Base-by-base conservation (phyloP, 2,329 filamentous ascomycete genomes). In the Colletotrichum melonis region DNA sequence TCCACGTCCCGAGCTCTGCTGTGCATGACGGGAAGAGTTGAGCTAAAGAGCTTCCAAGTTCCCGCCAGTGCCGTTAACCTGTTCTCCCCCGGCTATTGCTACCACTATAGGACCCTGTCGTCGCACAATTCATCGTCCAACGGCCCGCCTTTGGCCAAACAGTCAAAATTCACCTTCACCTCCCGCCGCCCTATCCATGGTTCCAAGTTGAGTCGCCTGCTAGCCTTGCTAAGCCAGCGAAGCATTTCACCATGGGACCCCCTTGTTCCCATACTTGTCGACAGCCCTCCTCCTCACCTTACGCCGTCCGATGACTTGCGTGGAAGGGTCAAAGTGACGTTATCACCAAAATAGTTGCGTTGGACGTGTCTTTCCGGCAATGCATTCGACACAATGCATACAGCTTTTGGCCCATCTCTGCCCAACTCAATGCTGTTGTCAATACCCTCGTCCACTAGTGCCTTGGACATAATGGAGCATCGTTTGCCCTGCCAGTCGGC, bases 221-320 rank as follows among this genome's bases (percentile, higher is more conserved):
- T 62, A 70, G 71, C 60, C 67, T 73, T 70, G 60, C 67, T 52
- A 49, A 49, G 71, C 71, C 71, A 71, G 49, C 71, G 60, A 38
- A 42, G 60, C 67, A 52, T 9, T 22, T 22, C 26, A 14, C 28
- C 67, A 73, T 71, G 67, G 71, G 38, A 26, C 32, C 35, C 56
- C 71, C 67, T 56, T 73, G 71, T 35, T 70, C 55, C 32, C 4
- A 22, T 42, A 49, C 46, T 42, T 46, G 22, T 58, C 67, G 49
- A 30, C 70, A 63, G 56, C 67, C 67, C 67, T 46, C 62, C 56
- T 38, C 42, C 54, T 57, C 56, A 35, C 42, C 22, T 54, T 19
- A 24, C 35, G 60, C 60, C 56, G 70, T 65, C 67, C 26, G 66
- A 73, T 54, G 60, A 46, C 32, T n/a, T 24, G n/a, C 35, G 24